phyloP scores from a whole-genome alignment of 1,284 basidiomycete species.

The Sporisorium graminicola region DNA sequence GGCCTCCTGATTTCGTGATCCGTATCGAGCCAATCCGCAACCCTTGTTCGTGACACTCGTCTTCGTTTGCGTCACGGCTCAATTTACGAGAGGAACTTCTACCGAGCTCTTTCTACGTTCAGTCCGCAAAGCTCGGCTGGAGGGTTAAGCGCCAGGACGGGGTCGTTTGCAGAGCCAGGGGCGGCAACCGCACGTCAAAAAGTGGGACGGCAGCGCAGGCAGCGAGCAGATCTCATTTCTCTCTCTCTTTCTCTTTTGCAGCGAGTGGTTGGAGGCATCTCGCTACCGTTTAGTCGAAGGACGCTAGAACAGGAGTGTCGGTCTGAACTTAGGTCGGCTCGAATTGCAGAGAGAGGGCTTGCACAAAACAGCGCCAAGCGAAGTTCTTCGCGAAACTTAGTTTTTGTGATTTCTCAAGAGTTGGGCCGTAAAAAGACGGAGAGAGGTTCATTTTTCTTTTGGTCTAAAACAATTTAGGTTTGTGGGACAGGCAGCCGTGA shows the following conservation, averaged over 20 bases:
- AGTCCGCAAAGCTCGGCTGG: conserved; percentile 17
- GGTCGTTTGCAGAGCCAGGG: not conserved
- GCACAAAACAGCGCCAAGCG: no score
- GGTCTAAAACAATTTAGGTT: not conserved
- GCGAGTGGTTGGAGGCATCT: no score
- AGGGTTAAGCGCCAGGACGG: conserved; percentile 7
- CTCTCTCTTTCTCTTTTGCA: not conserved
- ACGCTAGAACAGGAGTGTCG: conserved; percentile 3
- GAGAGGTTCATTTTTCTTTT: no score
- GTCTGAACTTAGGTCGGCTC: not conserved
- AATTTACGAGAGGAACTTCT: not conserved
- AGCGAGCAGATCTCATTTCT: not conserved
- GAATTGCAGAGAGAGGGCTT: not conserved
- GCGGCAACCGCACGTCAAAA: not conserved
- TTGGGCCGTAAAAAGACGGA: not conserved
- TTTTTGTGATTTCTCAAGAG: no score
- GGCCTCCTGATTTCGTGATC: not conserved
- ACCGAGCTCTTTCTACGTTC: conserved; percentile 9
- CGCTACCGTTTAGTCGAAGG: not conserved
- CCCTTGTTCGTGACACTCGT: not conserved
- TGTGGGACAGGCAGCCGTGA: no score
- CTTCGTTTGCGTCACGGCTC: no score
- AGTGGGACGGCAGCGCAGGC: not conserved
- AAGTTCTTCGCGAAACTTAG: no score
- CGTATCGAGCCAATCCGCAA: not conserved